Evolutionary conservation across 352 stramenopile genomes (phyloP), one percentile per base, ranked within the genome.

Genomic region (Phytopythium boreale): DNA sequence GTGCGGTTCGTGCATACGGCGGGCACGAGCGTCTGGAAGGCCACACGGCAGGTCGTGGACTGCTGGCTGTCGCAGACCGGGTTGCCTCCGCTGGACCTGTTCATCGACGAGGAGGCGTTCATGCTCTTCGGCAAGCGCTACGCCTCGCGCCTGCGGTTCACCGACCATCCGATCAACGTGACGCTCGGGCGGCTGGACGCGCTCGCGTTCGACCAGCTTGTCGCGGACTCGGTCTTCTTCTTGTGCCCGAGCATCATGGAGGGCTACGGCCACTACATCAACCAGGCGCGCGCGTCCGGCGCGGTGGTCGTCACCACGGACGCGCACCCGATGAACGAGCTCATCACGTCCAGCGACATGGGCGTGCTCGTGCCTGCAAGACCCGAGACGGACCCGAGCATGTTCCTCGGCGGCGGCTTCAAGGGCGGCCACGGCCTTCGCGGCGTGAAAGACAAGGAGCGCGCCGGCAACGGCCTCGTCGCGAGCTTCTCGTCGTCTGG

Each of bases 261-360:
- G 69, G 81, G 81, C n/a, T 90, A 85, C 57, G 80, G 79, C 37
- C 79, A 88, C 67, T 88, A 88, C 66, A 87, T 88, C 56, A 88
- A 88, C 67, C 79, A 88, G 44, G 79, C 75, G 34, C 69, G 77
- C 0, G 79, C 79, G 6, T 68, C 75, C 5, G 71, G 77, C 20
- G 75, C 66, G 2, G 56, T 87, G 10, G 68, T 88, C 24, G 41
- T 88, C 37, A 76, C 79, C 1, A 78, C 79, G 1, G 62, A 88
- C 56, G 62, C 68, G 24, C 61, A 74, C 17, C 80, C 80, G n/a
- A 87, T 89, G 77, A 89, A 87, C 56, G 79, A 88, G 57, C 61
- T 88, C 26, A 61, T 88, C 24, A 68, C 69, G n/a, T 69, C 67
- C 6, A 29, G 39, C 22, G 75, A 75, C 15, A 75, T 69, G 17